phyloP scores from a whole-genome alignment of 805 yeast genomes.

The Cyberlindnera nakhonratchasimensis region DNA sequence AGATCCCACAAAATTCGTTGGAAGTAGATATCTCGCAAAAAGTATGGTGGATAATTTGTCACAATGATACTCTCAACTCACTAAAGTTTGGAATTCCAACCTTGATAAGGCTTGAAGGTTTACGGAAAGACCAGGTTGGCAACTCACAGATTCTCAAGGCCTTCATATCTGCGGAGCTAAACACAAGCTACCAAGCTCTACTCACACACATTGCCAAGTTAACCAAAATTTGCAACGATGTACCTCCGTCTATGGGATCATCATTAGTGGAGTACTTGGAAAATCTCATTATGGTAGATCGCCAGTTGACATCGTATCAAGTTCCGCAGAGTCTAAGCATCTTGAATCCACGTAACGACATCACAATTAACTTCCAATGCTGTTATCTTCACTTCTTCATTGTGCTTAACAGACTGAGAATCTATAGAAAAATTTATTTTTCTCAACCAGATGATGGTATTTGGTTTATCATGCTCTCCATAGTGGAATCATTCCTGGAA shows the following conservation, averaged over 20 bases:
- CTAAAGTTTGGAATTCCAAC: slow-evolving; percentile 17
- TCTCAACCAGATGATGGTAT: slow-evolving; percentile 14
- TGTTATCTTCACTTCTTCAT: slow-evolving; percentile 19
- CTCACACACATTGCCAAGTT: slow-evolving; percentile 22
- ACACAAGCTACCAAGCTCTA: slow-evolving; percentile 16
- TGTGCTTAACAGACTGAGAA: slow-evolving; percentile 15
- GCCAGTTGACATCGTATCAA: slow-evolving; percentile 19
- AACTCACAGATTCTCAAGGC: slow-evolving; percentile 23
- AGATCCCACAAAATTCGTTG: slow-evolving; percentile 20
- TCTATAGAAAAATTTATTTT: slow-evolving; percentile 20
- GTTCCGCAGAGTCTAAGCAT: slow-evolving; percentile 14
- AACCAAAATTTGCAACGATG: slow-evolving; percentile 21
- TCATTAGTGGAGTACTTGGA: slow-evolving; percentile 19
- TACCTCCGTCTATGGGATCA: slow-evolving; percentile 13
- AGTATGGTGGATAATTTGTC: slow-evolving; percentile 26
- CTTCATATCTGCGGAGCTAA: slow-evolving; percentile 23
- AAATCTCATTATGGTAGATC: slow-evolving; percentile 20
- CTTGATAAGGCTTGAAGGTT: slow-evolving; percentile 16
- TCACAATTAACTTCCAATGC: slow-evolving; percentile 18
- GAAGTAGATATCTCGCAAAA: slow-evolving; percentile 19
- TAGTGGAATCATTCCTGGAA: slow-evolving; percentile 21
- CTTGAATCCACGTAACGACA: slow-evolving; percentile 19
- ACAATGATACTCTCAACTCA: slow-evolving; percentile 21
- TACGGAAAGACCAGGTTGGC: slow-evolving; percentile 11
- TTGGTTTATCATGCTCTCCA: slow-evolving; percentile 25